These are phyloP conservation scores for Pichia inconspicua DNA, from an alignment of 1,139 yeast species.

Conservation along the genomic window DNA sequence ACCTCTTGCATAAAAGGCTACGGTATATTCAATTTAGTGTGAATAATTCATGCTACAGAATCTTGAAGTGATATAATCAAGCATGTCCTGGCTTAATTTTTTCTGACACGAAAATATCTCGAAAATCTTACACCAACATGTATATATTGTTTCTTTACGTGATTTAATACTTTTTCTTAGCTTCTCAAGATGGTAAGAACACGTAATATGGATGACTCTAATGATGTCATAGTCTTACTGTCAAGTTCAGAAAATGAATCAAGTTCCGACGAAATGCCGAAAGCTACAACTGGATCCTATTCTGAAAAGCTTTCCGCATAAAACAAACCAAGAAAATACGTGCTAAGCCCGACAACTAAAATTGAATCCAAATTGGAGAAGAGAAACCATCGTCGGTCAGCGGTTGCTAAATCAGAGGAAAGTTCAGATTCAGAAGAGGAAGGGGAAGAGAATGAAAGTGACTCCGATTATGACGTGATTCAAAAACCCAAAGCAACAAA, in stretches of 20 bases:
- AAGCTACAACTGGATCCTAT: neutral
- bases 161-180: neutral
- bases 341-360: neutral
- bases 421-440: neutral
- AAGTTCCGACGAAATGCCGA: neutral
- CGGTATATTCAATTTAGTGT: no score
- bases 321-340: neutral
- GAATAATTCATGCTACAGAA: no score
- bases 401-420: neutral
- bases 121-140: no score
- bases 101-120: no score
- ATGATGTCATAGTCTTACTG: conserved; percentile 4
- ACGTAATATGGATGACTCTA: neutral
- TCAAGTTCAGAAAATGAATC: conserved; percentile 3
- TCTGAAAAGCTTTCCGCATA: neutral
- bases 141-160: no score
- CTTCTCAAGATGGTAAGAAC: neutral
- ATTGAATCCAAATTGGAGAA: neutral
- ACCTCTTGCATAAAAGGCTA: conserved; percentile 26
- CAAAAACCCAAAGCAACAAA: neutral
- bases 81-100: no score
- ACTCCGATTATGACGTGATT: neutral
- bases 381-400: neutral
- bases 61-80: no score
- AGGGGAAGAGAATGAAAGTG: neutral